A percentile compares a stretch with the other conserved stretches of the same genome.
These are phyloP conservation scores for Veloboletus limbatus DNA, from an alignment of 1,284 basidiomycete species.

Conservation along the genomic window DNA sequence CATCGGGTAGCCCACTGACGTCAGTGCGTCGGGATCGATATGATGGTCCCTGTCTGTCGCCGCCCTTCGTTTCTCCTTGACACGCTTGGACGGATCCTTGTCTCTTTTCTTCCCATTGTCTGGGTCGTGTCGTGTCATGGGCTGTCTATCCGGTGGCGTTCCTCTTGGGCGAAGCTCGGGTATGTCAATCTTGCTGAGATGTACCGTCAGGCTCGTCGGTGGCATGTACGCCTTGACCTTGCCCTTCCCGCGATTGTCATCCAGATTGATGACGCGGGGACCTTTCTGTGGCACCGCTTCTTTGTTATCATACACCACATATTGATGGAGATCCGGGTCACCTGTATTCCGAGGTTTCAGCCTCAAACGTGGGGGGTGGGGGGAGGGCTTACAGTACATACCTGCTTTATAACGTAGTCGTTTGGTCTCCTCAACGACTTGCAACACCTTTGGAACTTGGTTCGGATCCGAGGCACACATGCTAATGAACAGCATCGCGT, in stretches of 20 bases:
- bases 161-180: slow-evolving; percentile 66
- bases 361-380: too few relatives aligned
- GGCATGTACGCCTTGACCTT: slow-evolving; percentile 56
- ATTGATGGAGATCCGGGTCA: slow-evolving; percentile 71
- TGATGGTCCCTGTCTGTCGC: too few relatives aligned
- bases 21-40: too few relatives aligned
- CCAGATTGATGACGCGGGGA: slow-evolving; percentile 65
- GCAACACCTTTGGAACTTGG: slow-evolving; percentile 74
- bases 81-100: slow-evolving; percentile 11
- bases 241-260: slow-evolving; percentile 42
- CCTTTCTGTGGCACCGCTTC: slow-evolving; percentile 43
- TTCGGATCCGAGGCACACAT: slow-evolving; percentile 61
- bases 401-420: slow-evolving; percentile 71
- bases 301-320: slow-evolving; percentile 65
- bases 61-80: slow-evolving; percentile 22
- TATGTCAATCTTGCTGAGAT: slow-evolving; percentile 81
- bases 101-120: slow-evolving; percentile 19
- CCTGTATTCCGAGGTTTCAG: slow-evolving; percentile 35
- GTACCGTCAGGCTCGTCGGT: slow-evolving; percentile 62
- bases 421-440: slow-evolving; percentile 76
- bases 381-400: too few relatives aligned
- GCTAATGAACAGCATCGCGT: slow-evolving; percentile 75
- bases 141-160: not conserved
- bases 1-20: too few relatives aligned
- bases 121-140: slow-evolving; percentile 1